Percentiles rank a stretch among this genome's conserved stretches.
Conservation (phyloP, 1,284 basidiomycete species). For the Erythrobasidium hasegawianum region DNA sequence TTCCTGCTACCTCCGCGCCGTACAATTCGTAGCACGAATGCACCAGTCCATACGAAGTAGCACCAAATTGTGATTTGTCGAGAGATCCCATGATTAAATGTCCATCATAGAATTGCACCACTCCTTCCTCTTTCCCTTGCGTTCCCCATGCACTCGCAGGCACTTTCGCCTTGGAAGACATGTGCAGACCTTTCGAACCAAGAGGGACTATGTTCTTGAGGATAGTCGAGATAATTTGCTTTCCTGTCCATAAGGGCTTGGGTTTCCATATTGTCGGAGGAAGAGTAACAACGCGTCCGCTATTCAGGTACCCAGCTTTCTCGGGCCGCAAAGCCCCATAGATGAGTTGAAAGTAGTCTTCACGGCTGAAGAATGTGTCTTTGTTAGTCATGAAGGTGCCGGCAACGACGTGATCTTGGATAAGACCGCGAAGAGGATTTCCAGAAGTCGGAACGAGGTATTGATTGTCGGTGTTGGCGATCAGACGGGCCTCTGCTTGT, state of each 20-base stretch:
- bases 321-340: constrained; percentile 94
- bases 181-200: constrained; percentile 75
- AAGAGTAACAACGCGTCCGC: constrained; percentile 70
- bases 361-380: constrained; percentile 88
- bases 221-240: constrained; percentile 93
- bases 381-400: constrained; percentile 99
- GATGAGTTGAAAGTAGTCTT: constrained; percentile 94
- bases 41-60: constrained; percentile 90
- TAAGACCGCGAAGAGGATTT: constrained; percentile 93
- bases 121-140: constrained; percentile 63
- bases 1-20: constrained; percentile 81
- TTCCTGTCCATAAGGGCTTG: constrained; percentile 89
- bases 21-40: constrained; percentile 99
- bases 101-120: constrained; percentile 86
- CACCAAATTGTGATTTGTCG: constrained; percentile 97
- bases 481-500: constrained; percentile 85
- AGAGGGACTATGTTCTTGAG: constrained; percentile 84
- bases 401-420: constrained; percentile 98
- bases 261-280: constrained; percentile 93
- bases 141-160: constrained; percentile 69
- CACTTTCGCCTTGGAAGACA: constrained; percentile 83
- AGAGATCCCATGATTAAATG: constrained; percentile 88
- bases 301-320: constrained; percentile 60
- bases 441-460: constrained; percentile 98
- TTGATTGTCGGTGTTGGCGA: constrained; percentile 98